Percentiles rank a stretch among this genome's conserved stretches.
phyloP scores from a whole-genome alignment of 768 basidiomycete species.

The Lactarius indigo region DNA sequence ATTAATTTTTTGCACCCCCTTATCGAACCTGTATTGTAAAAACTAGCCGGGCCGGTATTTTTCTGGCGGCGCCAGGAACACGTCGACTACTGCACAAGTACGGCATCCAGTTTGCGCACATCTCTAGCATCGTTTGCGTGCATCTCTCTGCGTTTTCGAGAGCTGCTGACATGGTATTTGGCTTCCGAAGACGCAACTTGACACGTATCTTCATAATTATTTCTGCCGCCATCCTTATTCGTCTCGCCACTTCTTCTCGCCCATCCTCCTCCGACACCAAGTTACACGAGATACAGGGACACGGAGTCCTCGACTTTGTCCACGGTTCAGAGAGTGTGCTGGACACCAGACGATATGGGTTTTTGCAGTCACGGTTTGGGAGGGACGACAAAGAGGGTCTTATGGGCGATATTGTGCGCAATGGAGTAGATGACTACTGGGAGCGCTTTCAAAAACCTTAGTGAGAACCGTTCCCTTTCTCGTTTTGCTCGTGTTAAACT shows the following conservation, averaged over 20 bases:
- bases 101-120: not conserved
- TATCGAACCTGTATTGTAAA: too few relatives aligned
- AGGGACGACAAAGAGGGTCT: conserved; percentile 82
- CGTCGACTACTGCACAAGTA: not conserved
- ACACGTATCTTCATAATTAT: conserved; percentile 41
- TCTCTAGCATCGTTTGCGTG: not conserved
- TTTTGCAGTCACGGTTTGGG: conserved; percentile 85
- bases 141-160: not conserved
- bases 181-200: conserved; percentile 48
- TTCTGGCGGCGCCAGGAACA: not conserved
- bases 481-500: not conserved
- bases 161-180: conserved; percentile 12
- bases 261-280: conserved; percentile 28
- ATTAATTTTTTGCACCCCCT: too few relatives aligned
- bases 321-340: conserved; percentile 68
- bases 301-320: conserved; percentile 64
- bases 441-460: conserved; percentile 88
- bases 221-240: conserved; percentile 36
- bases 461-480: conserved; percentile 41
- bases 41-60: not conserved
- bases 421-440: conserved; percentile 89
- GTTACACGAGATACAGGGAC: conserved; percentile 46
- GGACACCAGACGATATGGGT: conserved; percentile 85
- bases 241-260: conserved; percentile 37
- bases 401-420: conserved; percentile 66